These are phyloP conservation scores for Leishmania tarentolae DNA, from an alignment of 208 protist genomes.

Conservation along the genomic window DNA sequence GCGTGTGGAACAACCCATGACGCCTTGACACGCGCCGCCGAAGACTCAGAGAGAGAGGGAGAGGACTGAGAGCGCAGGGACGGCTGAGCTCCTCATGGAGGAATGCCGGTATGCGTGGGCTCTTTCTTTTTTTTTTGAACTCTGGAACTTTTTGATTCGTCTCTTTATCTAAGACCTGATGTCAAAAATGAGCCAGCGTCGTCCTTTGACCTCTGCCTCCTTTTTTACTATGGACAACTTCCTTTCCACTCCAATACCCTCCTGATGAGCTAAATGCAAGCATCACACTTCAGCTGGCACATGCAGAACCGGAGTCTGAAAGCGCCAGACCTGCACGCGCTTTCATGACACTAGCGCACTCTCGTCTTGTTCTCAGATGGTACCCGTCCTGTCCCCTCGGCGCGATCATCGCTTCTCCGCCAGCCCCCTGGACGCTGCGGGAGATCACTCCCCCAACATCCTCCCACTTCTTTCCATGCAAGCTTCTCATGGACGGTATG, in stretches of 20 bases:
- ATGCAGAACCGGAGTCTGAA: not conserved
- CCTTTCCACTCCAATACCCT: not conserved
- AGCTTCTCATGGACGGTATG: too few species aligned
- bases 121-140: not conserved
- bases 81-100: not conserved
- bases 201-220: not conserved
- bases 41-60: not conserved
- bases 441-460: not conserved
- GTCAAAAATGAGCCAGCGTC: not conserved
- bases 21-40: too few species aligned
- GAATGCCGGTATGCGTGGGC: not conserved
- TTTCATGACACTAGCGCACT: not conserved
- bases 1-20: not conserved
- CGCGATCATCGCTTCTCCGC: not conserved
- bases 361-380: not conserved
- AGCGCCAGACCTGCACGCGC: not conserved
- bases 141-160: not conserved
- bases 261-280: not conserved
- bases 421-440: too few species aligned
- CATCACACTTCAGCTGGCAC: not conserved
- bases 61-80: not conserved
- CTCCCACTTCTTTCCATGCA: not conserved
- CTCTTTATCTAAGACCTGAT: not conserved
- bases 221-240: not conserved
- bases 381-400: not conserved